These are phyloP conservation scores for Rhizopus arrhizus DNA, from an alignment of 371 early-diverging fungal genomes.

Conservation along the genomic window DNA sequence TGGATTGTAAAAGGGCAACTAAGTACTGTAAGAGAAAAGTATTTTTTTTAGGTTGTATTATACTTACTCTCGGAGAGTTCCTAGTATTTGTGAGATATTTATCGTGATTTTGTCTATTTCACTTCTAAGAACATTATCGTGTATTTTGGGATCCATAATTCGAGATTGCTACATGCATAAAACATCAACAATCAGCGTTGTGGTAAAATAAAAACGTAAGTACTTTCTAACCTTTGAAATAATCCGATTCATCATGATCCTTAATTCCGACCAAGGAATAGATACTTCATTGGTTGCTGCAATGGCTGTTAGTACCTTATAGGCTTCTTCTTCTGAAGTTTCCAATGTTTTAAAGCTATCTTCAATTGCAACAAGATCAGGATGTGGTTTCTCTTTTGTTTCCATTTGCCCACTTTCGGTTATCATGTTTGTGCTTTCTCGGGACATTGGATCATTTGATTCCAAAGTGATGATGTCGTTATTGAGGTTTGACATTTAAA, in stretches of 20 bases:
- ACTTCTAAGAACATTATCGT: slow-evolving; percentile 13
- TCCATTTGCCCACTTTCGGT: background rate
- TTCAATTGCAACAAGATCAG: slow-evolving; percentile 10
- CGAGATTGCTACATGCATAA: slow-evolving; percentile 34
- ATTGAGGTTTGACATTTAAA: background rate
- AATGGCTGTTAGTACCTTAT: slow-evolving; percentile 5
- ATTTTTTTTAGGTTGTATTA: background rate
- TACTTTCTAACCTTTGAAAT: slow-evolving; percentile 24
- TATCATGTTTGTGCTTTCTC: background rate
- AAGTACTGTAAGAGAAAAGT: background rate
- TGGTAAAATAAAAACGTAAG: background rate
- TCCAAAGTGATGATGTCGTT: background rate
- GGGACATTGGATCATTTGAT: background rate
- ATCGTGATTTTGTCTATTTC: slow-evolving; percentile 28
- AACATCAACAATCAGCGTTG: background rate
- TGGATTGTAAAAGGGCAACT: slow-evolving; percentile 65
- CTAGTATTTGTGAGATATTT: slow-evolving; percentile 33
- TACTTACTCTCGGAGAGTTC: slow-evolving; percentile 37
- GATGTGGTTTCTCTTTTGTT: background rate
- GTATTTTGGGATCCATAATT: slow-evolving; percentile 27
- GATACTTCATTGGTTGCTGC: slow-evolving; percentile 29
- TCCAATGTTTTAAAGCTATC: background rate
- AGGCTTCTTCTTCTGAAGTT: background rate
- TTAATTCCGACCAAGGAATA: slow-evolving; percentile 27
- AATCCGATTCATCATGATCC: slow-evolving; percentile 17